phyloP scores from a whole-genome alignment of 2,329 filamentous ascomycete genomes.

The Phaeophleospora eucalypticola region DNA sequence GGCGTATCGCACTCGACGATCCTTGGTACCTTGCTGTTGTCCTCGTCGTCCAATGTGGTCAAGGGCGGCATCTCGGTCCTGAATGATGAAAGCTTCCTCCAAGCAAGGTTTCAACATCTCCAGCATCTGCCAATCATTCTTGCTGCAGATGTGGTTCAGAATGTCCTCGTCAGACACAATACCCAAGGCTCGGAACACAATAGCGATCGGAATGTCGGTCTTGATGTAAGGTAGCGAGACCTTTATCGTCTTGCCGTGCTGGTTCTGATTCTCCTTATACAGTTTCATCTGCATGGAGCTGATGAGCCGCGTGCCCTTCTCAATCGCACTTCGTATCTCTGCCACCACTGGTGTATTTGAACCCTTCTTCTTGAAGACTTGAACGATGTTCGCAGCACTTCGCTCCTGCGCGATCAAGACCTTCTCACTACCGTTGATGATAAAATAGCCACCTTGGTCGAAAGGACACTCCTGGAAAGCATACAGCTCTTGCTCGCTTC shows the following conservation, averaged over 20 bases:
- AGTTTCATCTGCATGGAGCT: slow-evolving; percentile 90
- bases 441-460: slow-evolving; percentile 97
- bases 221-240: slow-evolving; percentile 92
- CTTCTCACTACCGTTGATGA: slow-evolving; percentile 99
- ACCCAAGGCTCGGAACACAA: slow-evolving; percentile 92
- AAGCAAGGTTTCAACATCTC: slow-evolving; percentile 97
- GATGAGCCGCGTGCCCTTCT: slow-evolving; percentile 92
- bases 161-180: slow-evolving; percentile 98
- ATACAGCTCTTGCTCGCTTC: slow-evolving; percentile 82
- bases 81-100: slow-evolving; percentile 93
- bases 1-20: slow-evolving; percentile 87
- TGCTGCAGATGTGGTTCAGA: slow-evolving; percentile 92
- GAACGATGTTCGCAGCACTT: slow-evolving; percentile 96
- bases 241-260: slow-evolving; percentile 85
- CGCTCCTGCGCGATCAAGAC: slow-evolving; percentile 96
- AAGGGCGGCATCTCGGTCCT: slow-evolving; percentile 88
- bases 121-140: slow-evolving; percentile 92
- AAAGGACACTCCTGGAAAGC: slow-evolving; percentile 95
- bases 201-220: slow-evolving; percentile 84
- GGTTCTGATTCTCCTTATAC: slow-evolving; percentile 49
- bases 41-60: slow-evolving; percentile 96
- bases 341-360: slow-evolving; percentile 89
- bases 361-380: slow-evolving; percentile 98
- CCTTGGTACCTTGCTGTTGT: slow-evolving; percentile 67
- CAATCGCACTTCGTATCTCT: slow-evolving; percentile 91